Conservation (phyloP, 225 moss, liverwort and hornwort species). For the Pleurozium schreberi region DNA sequence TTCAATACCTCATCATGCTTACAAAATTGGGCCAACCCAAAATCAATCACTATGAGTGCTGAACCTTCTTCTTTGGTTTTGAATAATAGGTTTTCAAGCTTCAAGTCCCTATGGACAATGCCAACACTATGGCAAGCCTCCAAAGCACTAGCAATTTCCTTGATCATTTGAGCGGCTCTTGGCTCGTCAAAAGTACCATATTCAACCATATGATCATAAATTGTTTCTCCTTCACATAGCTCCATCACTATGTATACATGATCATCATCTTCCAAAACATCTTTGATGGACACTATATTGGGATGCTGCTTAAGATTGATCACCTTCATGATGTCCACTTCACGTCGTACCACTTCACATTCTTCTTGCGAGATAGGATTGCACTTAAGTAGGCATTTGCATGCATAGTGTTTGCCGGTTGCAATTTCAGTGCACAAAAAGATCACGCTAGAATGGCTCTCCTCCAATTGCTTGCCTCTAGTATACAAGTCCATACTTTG, state of each 20-base stretch:
- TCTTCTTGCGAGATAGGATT: neutral
- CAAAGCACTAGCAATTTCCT: neutral
- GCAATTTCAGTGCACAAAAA: neutral
- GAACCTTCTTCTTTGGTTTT: neutral
- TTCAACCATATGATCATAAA: neutral
- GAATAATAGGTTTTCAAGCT: neutral
- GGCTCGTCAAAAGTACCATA: neutral
- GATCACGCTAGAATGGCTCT: no score
- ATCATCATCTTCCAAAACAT: neutral
- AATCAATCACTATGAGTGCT: neutral
- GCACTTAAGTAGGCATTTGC: neutral
- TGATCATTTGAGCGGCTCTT: neutral
- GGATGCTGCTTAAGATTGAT: neutral
- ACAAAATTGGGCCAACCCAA: neutral
- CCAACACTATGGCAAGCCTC: neutral
- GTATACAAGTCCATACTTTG: neutral
- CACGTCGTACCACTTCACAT: rapidly evolving
- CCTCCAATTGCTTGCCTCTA: neutral
- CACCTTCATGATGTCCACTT: neutral
- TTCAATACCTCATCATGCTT: neutral
- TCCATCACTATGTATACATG: neutral
- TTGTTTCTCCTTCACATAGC: neutral
- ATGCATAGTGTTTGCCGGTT: neutral
- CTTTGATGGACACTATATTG: neutral
- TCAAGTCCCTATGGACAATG: neutral